Percentiles rank a stretch among this genome's conserved stretches.
Evolutionary conservation across 305 asterid genomes (phyloP).

Genomic region (Plantago coronopus): DNA sequence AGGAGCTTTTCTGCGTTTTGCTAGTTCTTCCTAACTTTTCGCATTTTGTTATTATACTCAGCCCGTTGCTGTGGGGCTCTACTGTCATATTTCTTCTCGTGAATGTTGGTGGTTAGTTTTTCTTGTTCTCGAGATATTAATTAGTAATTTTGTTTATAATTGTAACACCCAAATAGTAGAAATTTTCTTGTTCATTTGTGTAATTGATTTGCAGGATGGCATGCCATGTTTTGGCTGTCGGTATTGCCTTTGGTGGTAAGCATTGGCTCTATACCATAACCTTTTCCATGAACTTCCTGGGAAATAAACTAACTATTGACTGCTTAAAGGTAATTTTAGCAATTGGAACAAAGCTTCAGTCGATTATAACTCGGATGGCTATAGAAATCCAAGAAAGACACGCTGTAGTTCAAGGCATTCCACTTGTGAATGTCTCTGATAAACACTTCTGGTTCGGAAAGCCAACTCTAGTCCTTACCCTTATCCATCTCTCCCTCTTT

Average conservation of each 20-base stretch:
- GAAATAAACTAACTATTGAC: slow-evolving; percentile 2
- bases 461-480: slow-evolving; percentile 57
- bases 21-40: background rate
- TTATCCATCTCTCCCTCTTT: slow-evolving; percentile 75
- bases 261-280: background rate
- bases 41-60: slow-evolving; percentile 15
- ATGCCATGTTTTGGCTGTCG: slow-evolving; percentile 37
- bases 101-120: slow-evolving; percentile 30
- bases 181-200: background rate
- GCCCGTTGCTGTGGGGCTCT: slow-evolving; percentile 31
- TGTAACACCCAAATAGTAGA: background rate
- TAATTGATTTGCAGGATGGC: slow-evolving; percentile 29
- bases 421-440: slow-evolving; percentile 83
- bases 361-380: slow-evolving; percentile 80
- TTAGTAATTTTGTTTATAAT: background rate
- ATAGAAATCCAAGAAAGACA: slow-evolving; percentile 83
- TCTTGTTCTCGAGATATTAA: background rate
- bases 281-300: background rate
- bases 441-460: slow-evolving; percentile 69
- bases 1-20: background rate
- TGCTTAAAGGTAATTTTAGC: slow-evolving; percentile 58
- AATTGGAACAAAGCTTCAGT: slow-evolving; percentile 85
- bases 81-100: slow-evolving; percentile 34
- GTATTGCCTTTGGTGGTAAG: slow-evolving; percentile 36
- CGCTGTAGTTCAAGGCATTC: slow-evolving; percentile 84